Conservation (phyloP, 1,284 basidiomycete genomes). For the Ustilago nuda region DNA sequence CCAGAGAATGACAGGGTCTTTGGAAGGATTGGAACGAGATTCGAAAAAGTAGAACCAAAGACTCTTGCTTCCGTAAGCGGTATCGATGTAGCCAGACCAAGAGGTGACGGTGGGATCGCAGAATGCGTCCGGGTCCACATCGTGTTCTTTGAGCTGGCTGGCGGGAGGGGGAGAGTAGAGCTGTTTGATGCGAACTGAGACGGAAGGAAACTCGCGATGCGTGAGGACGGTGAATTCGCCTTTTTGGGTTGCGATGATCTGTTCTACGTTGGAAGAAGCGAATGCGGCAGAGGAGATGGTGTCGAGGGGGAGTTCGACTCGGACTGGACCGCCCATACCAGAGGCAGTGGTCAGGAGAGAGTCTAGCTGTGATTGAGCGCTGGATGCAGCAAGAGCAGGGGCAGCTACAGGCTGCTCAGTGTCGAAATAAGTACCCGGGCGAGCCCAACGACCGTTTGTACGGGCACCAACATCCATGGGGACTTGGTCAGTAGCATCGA, state of each 20-base stretch:
- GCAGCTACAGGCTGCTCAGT: conserved; percentile 10
- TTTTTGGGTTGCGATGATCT: conserved; percentile 49
- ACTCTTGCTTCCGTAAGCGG: conserved; percentile 75
- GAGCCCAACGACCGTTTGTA: conserved; percentile 28
- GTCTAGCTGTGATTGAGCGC: conserved; percentile 30
- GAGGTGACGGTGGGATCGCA: conserved; percentile 64
- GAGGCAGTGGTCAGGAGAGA: conserved; percentile 16
- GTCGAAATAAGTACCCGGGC: conserved; percentile 21
- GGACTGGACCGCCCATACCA: conserved; percentile 35
- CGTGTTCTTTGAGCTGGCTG: conserved; percentile 30
- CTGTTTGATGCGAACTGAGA: conserved; percentile 59
- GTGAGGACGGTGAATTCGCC: conserved; percentile 49
- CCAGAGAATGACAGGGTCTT: conserved; percentile 74
- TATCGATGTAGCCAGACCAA: conserved; percentile 73
- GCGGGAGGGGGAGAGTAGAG: conserved; percentile 38
- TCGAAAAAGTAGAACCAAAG: conserved; percentile 89
- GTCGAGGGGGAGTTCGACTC: conserved; percentile 51
- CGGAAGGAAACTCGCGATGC: conserved; percentile 58
- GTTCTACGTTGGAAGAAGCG: conserved; percentile 32
- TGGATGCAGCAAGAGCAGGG: conserved; percentile 2
- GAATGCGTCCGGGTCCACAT: conserved; percentile 58
- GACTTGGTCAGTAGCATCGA: conserved; percentile 32
- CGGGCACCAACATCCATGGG: conserved; percentile 35
- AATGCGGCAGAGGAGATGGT: conserved; percentile 39
- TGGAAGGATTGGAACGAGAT: conserved; percentile 77